Evolutionary conservation across 345 rosid species (phyloP), one percentile per base, ranked within the genome.

Genomic region (Euphorbia tirucalli): DNA sequence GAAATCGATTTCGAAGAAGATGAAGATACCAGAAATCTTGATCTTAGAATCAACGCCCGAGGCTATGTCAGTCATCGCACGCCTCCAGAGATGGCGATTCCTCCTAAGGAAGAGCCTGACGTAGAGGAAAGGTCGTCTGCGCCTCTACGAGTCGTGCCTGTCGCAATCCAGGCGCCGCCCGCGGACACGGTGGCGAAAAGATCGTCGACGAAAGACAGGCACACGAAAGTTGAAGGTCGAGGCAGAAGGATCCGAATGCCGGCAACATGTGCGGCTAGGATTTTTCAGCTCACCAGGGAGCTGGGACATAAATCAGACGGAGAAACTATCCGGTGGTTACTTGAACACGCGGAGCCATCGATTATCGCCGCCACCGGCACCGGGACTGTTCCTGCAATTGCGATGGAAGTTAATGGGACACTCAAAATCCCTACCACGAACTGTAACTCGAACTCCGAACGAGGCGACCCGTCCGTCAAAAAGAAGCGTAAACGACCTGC

Each of bases 161-260:
- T 75, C 16, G 66, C 82, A 3, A 79, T 76, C 19, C 85, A 74
- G 27, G 74, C 71, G 22, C 87, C 91, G 22, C n/a, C n/a, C n/a
- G n/a, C n/a, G n/a, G n/a, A n/a, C n/a, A 63, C 81, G 52, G 58
- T 63, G 25, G 70, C 79, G 48, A 90, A 82, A 75, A 82, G 94
- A 64, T 75, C 90, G 18, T 87, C 93, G 11, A 87, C 95, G 44
- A 91, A 92, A 75, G 98, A 90, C 77, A 88, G 98, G 1, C 98
- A 93, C 78, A 90, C 98, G 21, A 93, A 93, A 71, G 98, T 93
- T 5, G 97, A 91, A 77, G 98, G 97, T 10, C 83, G 98, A 30
- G 97, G 97, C 11, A 77, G 97, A 83, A 88, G 98, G 88, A 89
- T 93, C 83, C 90, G 98, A 73, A 93, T 93, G 91, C 98, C 98